phyloP scores from a whole-genome alignment of 2,329 filamentous ascomycete genomes.

The Monilinia fructicola region DNA sequence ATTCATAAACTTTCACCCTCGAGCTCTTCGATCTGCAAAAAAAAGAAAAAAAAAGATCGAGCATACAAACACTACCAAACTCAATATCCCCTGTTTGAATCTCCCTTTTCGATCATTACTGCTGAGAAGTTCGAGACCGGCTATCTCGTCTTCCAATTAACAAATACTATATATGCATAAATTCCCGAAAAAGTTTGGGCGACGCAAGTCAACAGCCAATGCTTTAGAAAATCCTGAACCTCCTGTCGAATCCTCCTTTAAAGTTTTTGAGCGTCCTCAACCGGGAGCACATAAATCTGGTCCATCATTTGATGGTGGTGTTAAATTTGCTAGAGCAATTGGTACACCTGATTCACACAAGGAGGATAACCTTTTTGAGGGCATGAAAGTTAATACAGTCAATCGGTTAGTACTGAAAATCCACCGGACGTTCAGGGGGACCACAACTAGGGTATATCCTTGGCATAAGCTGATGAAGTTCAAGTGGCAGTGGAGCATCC shows the following conservation, averaged over 20 bases:
- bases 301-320: conserved; percentile 40
- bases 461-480: conserved; percentile 24
- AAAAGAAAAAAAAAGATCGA: too few relatives aligned
- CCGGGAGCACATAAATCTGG: conserved; percentile 22
- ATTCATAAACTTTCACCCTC: conserved; percentile 1
- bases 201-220: conserved; percentile 41
- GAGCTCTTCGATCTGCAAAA: conserved; percentile 12
- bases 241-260: conserved; percentile 37
- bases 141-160: conserved; percentile 24
- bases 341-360: conserved; percentile 33
- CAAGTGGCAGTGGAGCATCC: conserved; percentile 42
- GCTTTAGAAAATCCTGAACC: conserved; percentile 34
- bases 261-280: conserved; percentile 40
- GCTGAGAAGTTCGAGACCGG: conserved; percentile 21
- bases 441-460: conserved; percentile 27
- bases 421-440: conserved; percentile 2
- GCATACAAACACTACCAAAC: background rate
- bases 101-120: conserved; percentile 8
- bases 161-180: conserved; percentile 41
- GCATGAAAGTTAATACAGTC: conserved; percentile 31
- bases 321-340: conserved; percentile 34
- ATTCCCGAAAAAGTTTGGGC: conserved; percentile 40
- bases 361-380: conserved; percentile 41
- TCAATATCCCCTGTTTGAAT: conserved; percentile 12
- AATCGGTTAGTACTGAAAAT: conserved; percentile 40